Evolutionary conservation across 495 filamentous ascomycete genomes (phyloP).

Genomic region (Wilcoxina mikolae): DNA sequence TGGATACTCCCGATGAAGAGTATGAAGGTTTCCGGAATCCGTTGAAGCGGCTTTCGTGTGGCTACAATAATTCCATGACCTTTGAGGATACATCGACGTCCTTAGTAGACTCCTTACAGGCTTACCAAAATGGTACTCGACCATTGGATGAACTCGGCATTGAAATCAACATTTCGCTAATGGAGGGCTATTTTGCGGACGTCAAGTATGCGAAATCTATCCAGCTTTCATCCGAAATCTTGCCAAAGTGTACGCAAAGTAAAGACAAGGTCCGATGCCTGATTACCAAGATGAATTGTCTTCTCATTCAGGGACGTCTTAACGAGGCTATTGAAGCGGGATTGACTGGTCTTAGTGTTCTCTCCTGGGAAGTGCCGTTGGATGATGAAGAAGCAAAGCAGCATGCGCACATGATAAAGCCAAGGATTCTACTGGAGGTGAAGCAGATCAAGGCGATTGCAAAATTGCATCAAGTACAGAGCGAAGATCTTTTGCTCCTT

Average conservation of each 20-base stretch:
- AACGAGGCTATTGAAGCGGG: slow-evolving; percentile 29
- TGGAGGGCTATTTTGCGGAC: slow-evolving; percentile 29
- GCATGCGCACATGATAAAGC: slow-evolving; percentile 26
- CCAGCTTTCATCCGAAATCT: slow-evolving; percentile 18
- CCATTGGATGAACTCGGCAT: slow-evolving; percentile 19
- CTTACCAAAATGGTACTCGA: slow-evolving; percentile 6
- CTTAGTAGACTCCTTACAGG: neutral
- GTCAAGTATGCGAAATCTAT: slow-evolving; percentile 27
- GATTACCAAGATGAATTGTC: slow-evolving; percentile 28
- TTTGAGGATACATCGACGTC: neutral
- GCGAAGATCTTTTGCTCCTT: slow-evolving; percentile 27
- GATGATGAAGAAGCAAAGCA: slow-evolving; percentile 23
- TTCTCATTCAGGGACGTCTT: slow-evolving; percentile 24
- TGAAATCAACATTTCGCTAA: slow-evolving; percentile 27
- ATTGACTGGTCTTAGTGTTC: slow-evolving; percentile 21
- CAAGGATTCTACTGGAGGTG: slow-evolving; percentile 26
- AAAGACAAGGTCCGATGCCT: slow-evolving; percentile 27
- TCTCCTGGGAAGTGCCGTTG: slow-evolving; percentile 27
- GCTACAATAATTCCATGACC: neutral
- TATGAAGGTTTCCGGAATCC: slow-evolving; percentile 7
- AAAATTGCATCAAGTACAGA: slow-evolving; percentile 19
- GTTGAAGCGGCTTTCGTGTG: slow-evolving; percentile 12
- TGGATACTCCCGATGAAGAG: slow-evolving; percentile 20
- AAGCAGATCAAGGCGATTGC: slow-evolving; percentile 24
- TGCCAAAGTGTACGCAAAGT: slow-evolving; percentile 22